Evolutionary conservation across 139 green algal genomes (phyloP).

Genomic region (Ostreobium quekettii): DNA sequence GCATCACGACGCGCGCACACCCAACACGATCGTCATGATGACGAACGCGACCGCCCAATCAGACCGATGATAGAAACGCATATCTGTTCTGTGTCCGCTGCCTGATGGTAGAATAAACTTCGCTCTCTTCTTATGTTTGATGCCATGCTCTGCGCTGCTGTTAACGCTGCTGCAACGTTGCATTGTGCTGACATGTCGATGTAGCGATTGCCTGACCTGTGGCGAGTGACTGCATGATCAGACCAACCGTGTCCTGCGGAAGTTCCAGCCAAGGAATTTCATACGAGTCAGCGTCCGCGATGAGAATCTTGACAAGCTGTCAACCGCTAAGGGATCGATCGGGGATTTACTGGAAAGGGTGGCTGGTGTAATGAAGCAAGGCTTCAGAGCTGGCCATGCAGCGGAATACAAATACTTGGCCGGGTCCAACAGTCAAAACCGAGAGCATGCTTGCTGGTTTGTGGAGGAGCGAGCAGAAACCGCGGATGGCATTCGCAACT

Average conservation of each 20-base stretch:
- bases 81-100: background rate
- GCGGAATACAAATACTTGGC: constrained; percentile 11
- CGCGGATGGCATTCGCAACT: background rate
- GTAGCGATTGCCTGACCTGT: too few relatives aligned
- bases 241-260: constrained; percentile 5
- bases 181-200: too few relatives aligned
- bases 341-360: background rate
- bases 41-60: too few relatives aligned
- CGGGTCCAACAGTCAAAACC: constrained; percentile 16
- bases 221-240: too few relatives aligned
- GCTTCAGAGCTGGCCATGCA: background rate
- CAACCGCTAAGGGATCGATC: background rate
- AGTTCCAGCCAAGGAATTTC: background rate
- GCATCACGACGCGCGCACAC: too few relatives aligned
- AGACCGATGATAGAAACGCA: background rate
- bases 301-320: constrained; percentile 12
- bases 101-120: background rate
- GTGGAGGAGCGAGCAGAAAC: background rate
- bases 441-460: constrained; percentile 13
- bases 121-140: background rate
- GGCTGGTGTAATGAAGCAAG: background rate
- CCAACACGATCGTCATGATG: too few relatives aligned
- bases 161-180: background rate
- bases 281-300: constrained; percentile 9
- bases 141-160: background rate